These are phyloP conservation scores for Glonium stellatum DNA, from an alignment of 495 filamentous ascomycete genomes.

Conservation along the genomic window DNA sequence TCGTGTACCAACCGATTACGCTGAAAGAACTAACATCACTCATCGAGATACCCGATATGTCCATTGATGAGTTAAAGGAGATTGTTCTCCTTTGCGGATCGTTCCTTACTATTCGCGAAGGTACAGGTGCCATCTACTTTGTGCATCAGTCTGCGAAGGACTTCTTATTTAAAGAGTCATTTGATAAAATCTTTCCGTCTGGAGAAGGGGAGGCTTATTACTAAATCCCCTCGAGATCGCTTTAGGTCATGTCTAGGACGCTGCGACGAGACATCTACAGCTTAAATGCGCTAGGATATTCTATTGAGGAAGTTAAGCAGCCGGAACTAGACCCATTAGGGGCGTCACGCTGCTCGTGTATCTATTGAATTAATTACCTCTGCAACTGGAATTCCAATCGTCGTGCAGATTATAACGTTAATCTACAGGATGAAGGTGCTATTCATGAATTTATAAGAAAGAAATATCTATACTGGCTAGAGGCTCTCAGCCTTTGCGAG, in stretches of 20 bases:
- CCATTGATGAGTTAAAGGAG: constrained; percentile 10
- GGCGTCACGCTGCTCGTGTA: constrained; percentile 2
- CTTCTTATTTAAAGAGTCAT: not conserved
- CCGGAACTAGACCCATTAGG: not conserved
- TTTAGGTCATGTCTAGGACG: constrained; percentile 25
- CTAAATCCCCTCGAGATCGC: constrained; percentile 25
- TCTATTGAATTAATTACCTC: not conserved
- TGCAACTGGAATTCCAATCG: constrained; percentile 8
- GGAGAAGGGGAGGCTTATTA: constrained; percentile 9
- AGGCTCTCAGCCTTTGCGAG: constrained; percentile 34
- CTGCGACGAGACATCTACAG: constrained; percentile 29
- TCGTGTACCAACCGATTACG: not conserved
- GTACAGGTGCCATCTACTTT: not conserved
- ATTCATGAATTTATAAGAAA: constrained; percentile 34
- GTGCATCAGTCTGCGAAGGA: too few relatives aligned
- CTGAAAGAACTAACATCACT: not conserved
- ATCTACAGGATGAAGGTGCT: constrained; percentile 21
- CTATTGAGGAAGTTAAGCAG: not conserved
- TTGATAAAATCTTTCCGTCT: constrained; percentile 16
- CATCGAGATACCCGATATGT: not conserved
- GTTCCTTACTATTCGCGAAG: not conserved
- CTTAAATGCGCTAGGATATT: constrained; percentile 9
- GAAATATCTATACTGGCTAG: constrained; percentile 43
- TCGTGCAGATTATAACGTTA: constrained; percentile 8
- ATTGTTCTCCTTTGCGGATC: constrained; percentile 13